Conservation (phyloP, 1,284 basidiomycete genomes). For the Ustilago loliicola region DNA sequence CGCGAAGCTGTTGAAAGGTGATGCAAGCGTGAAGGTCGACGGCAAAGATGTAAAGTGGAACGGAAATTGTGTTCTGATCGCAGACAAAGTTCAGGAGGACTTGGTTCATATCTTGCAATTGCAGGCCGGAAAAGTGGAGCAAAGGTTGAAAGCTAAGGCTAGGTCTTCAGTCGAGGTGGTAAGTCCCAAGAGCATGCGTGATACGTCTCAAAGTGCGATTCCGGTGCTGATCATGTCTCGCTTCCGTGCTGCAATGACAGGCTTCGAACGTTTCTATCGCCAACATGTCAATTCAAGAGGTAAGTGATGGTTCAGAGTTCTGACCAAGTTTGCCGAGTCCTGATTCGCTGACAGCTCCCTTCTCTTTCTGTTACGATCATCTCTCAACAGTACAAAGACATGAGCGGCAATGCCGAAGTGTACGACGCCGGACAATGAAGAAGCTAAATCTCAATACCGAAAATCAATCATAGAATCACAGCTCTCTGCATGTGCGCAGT, state of each 20-base stretch:
- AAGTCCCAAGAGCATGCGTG: background rate
- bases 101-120: constrained; percentile 34
- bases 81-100: constrained; percentile 29
- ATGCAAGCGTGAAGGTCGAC: constrained; percentile 18
- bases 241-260: constrained; percentile 13
- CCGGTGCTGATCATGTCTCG: background rate
- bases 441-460: constrained; percentile 4
- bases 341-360: background rate
- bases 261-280: constrained; percentile 50
- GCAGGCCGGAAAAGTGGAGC: constrained; percentile 16
- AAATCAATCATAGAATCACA: background rate
- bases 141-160: constrained; percentile 39
- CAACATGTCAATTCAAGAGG: constrained; percentile 54
- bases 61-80: constrained; percentile 33
- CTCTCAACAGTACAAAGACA: constrained; percentile 49
- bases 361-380: background rate
- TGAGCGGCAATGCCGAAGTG: constrained; percentile 50
- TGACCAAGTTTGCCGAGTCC: background rate
- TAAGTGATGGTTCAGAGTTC: constrained; percentile 13
- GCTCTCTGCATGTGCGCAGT: background rate
- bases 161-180: constrained; percentile 47
- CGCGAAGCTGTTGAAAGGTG: constrained; percentile 30
- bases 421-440: constrained; percentile 52
- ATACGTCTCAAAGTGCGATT: background rate
- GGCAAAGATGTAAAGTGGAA: constrained; percentile 35